phyloP scores from a whole-genome alignment of 352 stramenopile genomes.

The Phytophthora capsici region DNA sequence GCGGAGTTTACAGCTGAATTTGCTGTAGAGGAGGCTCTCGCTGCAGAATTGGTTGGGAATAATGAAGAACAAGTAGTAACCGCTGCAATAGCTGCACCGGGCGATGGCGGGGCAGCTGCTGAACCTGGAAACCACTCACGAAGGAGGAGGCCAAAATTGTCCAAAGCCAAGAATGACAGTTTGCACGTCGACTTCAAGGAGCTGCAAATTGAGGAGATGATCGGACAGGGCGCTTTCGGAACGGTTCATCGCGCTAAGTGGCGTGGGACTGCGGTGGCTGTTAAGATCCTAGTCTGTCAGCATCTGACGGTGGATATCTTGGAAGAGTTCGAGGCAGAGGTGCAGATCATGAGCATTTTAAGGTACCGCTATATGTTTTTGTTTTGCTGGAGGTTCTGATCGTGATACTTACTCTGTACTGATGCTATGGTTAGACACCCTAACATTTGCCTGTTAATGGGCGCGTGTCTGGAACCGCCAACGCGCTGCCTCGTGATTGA shows the following conservation, averaged over 20 bases:
- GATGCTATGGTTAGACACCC: conserved; percentile 59
- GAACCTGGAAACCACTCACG: conserved; percentile 12
- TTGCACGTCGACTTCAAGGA: conserved; percentile 84
- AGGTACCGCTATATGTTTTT: conserved; percentile 57
- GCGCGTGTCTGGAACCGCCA: conserved; percentile 78
- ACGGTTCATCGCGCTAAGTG: conserved; percentile 80
- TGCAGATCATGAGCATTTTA: conserved; percentile 92
- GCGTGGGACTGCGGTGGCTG: conserved; percentile 76
- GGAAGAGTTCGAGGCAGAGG: conserved; percentile 88
- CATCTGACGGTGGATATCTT: conserved; percentile 85
- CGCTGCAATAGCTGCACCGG: conserved; percentile 1
- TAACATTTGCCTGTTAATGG: conserved; percentile 89
- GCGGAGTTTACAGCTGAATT: conserved; percentile 33
- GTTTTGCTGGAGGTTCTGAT: neutral
- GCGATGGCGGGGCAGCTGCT: conserved; percentile 19
- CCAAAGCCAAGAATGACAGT: conserved; percentile 74
- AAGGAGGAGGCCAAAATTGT: conserved; percentile 43
- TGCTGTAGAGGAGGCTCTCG: conserved; percentile 19
- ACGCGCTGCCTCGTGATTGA: conserved; percentile 88
- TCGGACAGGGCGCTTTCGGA: conserved; percentile 86
- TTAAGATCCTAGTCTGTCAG: conserved; percentile 89
- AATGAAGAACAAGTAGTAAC: conserved; percentile 6
- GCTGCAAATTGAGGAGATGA: conserved; percentile 81
- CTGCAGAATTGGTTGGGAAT: conserved; percentile 17
- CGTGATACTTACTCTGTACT: conserved; percentile 8